Base-by-base conservation (phyloP, 108 stramenopile species). In the Stephanodiscus minutulus region DNA sequence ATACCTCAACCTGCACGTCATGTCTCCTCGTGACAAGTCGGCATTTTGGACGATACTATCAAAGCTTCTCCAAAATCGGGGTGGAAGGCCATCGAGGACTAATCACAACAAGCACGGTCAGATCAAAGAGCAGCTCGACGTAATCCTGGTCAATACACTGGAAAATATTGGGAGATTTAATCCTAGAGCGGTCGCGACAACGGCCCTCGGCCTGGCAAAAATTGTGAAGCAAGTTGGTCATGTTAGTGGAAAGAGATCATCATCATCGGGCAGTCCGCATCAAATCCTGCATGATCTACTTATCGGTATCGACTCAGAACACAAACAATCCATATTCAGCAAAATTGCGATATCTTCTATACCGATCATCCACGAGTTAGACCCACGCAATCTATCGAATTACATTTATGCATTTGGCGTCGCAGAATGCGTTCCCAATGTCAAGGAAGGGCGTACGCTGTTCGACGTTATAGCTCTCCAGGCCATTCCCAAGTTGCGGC, bases 211-310 rank as follows among this genome's bases (percentile, higher is more conserved):
- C 50, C 3, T 52, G 50, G 50, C 50, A 20, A 52, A 52, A 21
- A 52, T 52, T 52, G 50, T 52, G 20, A 52, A 21, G 7, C 20
- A 24, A 24, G 50, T 52, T 52, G 50, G 20, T 4, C 20, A 21
- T 6, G 3, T 41, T 9, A 1, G 50, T 24, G 50, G 50, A 24
- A 24, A 6, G 50, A 52, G 20, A 7, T 1, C 24, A 20, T 8
- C 50, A 4, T 4, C 20, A 10, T 4, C 20, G 18, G 50, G 20
- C 50, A 52, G 50, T 52, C 20, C 50, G 20, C n/a, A 21, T 52
- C 50, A 52, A 52, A 21, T 52, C 7, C 50, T 52, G 7, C 50
- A 52, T 52, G 24, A 21, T 52, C 50, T 52, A 7, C 50, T 21
- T 24, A 7, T 48, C 18, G 47, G 47, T 5, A 6, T 18, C 15